These are phyloP conservation scores for Leptoxyphium fumago DNA, from an alignment of 2,329 filamentous ascomycete species.

Conservation along the genomic window DNA sequence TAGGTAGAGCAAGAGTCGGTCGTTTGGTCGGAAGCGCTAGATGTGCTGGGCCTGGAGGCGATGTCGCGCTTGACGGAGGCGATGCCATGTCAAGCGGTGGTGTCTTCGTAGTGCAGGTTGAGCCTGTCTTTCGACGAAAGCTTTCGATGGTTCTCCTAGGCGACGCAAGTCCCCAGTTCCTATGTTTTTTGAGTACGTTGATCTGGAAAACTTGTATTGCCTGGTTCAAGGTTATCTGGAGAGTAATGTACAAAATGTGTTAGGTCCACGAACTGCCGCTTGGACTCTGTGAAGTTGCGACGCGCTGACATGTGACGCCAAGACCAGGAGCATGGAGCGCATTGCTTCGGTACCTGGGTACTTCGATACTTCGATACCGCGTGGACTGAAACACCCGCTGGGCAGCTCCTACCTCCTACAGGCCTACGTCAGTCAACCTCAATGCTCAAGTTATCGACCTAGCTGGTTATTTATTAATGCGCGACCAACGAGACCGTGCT, in stretches of 20 bases:
- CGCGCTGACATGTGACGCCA: not conserved
- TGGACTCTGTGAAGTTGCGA: not conserved
- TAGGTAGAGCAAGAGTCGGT: slow-evolving; percentile 40
- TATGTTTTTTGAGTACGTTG: not conserved
- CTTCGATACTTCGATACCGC: too few species aligned
- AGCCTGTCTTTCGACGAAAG: not conserved
- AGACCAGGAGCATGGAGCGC: not conserved
- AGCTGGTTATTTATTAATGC: too few species aligned
- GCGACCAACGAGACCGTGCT: too few species aligned
- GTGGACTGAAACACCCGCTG: too few species aligned
- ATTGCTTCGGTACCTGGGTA: too few species aligned
- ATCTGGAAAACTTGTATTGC: not conserved
- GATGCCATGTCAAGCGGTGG: not conserved
- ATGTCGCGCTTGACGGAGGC: not conserved
- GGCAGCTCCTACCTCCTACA: too few species aligned
- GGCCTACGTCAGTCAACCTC: too few species aligned
- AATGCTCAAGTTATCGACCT: too few species aligned
- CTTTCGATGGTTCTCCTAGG: not conserved
- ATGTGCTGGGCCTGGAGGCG: not conserved
- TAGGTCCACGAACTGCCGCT: not conserved
- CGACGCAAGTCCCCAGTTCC: not conserved
- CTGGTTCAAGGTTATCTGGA: not conserved
- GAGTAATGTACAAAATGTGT: not conserved
- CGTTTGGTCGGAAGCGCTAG: slow-evolving; percentile 30
- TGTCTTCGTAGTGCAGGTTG: not conserved